Conservation (phyloP, 2,329 filamentous ascomycete species). For the Tothia fuscella region DNA sequence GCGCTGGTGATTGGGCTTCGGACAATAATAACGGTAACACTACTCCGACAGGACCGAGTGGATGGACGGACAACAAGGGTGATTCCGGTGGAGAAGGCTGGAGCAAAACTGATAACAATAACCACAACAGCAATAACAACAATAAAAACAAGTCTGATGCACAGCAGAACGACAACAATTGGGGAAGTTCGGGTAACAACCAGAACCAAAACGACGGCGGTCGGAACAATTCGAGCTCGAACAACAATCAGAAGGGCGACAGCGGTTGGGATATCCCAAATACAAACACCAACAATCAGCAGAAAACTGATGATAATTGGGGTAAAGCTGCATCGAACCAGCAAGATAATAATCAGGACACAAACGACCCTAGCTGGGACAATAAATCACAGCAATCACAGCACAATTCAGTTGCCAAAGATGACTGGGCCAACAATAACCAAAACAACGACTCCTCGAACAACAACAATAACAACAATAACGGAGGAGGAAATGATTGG, state of each 20-base stretch:
- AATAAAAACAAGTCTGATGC: neutral
- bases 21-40: too few relatives aligned
- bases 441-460: conserved; percentile 3
- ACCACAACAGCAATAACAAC: too few relatives aligned
- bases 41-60: too few relatives aligned
- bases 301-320: neutral
- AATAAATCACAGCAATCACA: neutral
- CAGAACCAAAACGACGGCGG: too few relatives aligned
- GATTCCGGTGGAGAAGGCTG: too few relatives aligned
- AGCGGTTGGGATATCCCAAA: conserved; percentile 11
- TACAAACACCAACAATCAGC: conserved; percentile 10
- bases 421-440: neutral
- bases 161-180: conserved; percentile 1
- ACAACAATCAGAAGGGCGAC: conserved; percentile 5
- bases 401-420: neutral
- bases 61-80: too few relatives aligned
- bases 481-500: neutral
- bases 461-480: conserved; percentile 2
- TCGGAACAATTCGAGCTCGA: too few relatives aligned
- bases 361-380: neutral
- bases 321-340: neutral
- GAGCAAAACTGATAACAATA: too few relatives aligned
- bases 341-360: neutral
- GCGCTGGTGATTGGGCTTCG: too few relatives aligned
- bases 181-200: conserved; percentile 6